These are phyloP conservation scores for Arbutus unedo DNA, from an alignment of 148 eudicot species.

Conservation along the genomic window DNA sequence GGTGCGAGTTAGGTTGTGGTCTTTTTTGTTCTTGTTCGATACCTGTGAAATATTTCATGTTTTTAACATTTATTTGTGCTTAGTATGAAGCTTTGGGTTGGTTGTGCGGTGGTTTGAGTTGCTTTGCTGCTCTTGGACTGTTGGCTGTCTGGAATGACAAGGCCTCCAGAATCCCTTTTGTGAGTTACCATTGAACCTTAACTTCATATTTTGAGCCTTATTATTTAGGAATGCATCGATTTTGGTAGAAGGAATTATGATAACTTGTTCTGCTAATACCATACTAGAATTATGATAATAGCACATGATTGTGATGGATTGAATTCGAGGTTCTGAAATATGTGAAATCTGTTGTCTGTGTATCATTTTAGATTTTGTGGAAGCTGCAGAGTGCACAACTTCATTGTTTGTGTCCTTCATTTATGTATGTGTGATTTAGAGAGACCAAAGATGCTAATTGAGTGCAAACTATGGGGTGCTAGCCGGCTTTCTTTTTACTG, in stretches of 20 bases:
- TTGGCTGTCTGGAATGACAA: conserved; percentile 83
- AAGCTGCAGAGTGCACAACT: not conserved
- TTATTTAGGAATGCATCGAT: not conserved
- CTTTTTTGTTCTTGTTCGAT: not conserved
- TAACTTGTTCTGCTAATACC: not conserved
- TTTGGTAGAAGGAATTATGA: not conserved
- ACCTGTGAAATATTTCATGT: not conserved
- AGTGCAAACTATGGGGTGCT: not conserved
- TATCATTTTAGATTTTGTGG: not conserved
- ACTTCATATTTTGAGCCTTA: not conserved
- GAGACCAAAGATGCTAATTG: not conserved
- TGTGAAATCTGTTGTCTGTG: not conserved
- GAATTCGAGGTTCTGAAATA: not conserved
- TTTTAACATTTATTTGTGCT: conserved; percentile 1
- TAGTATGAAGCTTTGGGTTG: conserved; percentile 96
- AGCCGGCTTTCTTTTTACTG: not conserved
- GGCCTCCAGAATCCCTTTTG: conserved; percentile 74
- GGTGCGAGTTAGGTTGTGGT: not conserved
- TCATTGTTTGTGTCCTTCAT: not conserved
- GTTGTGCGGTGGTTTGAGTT: conserved; percentile 85
- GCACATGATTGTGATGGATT: not conserved
- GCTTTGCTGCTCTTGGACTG: conserved; percentile 65
- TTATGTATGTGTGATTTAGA: not conserved
- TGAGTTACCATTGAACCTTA: conserved; percentile 35
- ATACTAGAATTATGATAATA: not conserved